Base-by-base conservation (phyloP, 768 basidiomycete species). In the Amanita molliuscula region DNA sequence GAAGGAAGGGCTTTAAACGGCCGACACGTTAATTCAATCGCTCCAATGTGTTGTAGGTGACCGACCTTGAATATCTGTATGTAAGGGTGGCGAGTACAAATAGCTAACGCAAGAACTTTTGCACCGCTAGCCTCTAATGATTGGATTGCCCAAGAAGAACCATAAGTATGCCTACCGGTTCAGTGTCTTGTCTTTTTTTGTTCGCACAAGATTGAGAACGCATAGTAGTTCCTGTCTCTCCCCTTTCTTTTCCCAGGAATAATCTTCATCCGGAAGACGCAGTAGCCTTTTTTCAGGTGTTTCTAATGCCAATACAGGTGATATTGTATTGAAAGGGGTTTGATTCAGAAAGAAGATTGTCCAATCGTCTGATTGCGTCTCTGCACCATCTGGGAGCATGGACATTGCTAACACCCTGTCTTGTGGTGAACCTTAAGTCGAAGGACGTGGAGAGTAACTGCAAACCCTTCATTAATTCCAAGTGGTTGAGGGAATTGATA, bases 261-360 rank as follows among this genome's bases (percentile, higher is more conserved):
- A n/a, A 16, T 59, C 65, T 21, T 70, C 68, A 8, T 66, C 70
- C 9, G 71, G 69, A 18, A 71, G 54, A 11, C 59, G 61, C 33
- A 63, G 57, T 38, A 66, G 58, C 44, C 64, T 68, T 13, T 64
- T 59, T 57, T 73, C 72, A 9, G 72, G 72, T 6, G 76, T 79
- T 57, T 86, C 85, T 55, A 85, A 68, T 1, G 87, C 81, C 36
- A 94, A 74, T 13, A 92, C 78, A 5, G 91, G 87, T 1, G 83
- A 78, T 55, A 95, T 89, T 15, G 82, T 84, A 61, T 93, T 92
- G 68, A 84, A 88, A 0, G 83, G 75, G 0, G 88, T 91, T 67
- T 97, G 96, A 62, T 97, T 97, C 51, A 99, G 78, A 65, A 95
- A 96, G 75, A 99, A 99, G 38, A 97, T 82, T 4, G 96, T 98